Percentiles rank a stretch among this genome's conserved stretches.
phyloP scores from a whole-genome alignment of 2,329 filamentous ascomycete genomes.

The Cytospora paraplurivora region DNA sequence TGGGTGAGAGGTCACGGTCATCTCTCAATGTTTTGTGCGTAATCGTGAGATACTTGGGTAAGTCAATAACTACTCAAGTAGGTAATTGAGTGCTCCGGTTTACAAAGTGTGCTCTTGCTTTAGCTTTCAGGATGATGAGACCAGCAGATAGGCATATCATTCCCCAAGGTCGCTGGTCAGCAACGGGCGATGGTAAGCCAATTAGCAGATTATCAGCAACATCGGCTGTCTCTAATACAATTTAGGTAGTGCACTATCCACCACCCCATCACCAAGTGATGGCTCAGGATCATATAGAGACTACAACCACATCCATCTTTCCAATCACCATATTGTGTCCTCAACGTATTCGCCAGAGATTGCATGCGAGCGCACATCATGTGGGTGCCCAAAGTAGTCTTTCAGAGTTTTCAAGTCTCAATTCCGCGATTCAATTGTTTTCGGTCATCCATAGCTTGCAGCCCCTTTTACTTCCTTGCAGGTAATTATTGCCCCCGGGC shows the following conservation, averaged over 20 bases:
- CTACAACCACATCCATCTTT: neutral
- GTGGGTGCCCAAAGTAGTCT: neutral
- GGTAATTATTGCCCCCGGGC: neutral
- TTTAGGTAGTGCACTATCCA: neutral
- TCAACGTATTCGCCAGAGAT: neutral
- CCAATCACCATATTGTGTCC: neutral
- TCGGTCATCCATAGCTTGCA: neutral
- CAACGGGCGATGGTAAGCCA: neutral
- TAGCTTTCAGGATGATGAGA: neutral
- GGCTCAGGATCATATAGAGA: neutral
- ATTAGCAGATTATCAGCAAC: neutral
- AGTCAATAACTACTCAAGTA: neutral
- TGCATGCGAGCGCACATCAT: neutral
- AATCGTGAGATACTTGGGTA: neutral
- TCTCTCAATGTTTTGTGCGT: neutral
- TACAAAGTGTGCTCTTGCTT: neutral
- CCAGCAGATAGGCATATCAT: no score
- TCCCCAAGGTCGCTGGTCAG: neutral
- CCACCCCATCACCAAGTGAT: neutral
- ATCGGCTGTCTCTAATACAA: neutral
- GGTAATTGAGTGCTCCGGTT: neutral
- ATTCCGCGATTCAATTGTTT: neutral
- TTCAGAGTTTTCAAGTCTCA: neutral
- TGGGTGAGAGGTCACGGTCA: constrained; percentile 11
- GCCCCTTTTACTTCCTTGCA: neutral